phyloP scores from a whole-genome alignment of 2,329 filamentous ascomycete species.

The Elsinoe batatas region DNA sequence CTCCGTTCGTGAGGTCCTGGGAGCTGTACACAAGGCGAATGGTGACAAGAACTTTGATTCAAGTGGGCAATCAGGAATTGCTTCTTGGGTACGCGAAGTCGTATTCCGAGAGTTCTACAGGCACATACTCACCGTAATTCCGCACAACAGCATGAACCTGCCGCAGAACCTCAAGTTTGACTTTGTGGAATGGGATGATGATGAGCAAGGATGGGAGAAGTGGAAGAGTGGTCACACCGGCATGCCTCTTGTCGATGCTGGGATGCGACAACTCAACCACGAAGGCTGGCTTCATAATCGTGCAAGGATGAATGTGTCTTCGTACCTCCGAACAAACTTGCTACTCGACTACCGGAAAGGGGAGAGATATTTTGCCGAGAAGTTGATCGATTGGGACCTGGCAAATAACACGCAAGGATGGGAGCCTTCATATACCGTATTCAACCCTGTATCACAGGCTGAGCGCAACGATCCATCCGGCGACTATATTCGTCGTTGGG shows the following conservation, averaged over 20 bases:
- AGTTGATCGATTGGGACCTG: conserved; percentile 40
- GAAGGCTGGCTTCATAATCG: conserved; percentile 46
- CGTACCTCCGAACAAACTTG: conserved; percentile 40
- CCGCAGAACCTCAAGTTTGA: conserved; percentile 45
- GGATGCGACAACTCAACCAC: conserved; percentile 41
- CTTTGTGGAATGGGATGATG: conserved; percentile 42
- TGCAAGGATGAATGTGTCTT: conserved; percentile 41
- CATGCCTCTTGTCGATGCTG: conserved; percentile 42
- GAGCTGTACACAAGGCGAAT: conserved; percentile 34
- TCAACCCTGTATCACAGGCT: conserved; percentile 34
- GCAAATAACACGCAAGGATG: conserved; percentile 43
- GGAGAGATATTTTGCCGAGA: conserved; percentile 43
- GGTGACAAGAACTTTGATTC: conserved; percentile 34
- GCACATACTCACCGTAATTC: conserved; percentile 37
- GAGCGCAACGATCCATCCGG: conserved; percentile 31
- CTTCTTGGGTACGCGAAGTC: conserved; percentile 42
- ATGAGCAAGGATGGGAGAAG: conserved; percentile 40
- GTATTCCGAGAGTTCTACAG: conserved; percentile 44
- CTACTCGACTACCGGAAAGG: conserved; percentile 41
- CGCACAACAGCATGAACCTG: conserved; percentile 41
- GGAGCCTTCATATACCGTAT: conserved; percentile 43
- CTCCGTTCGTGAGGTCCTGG: conserved; percentile 37
- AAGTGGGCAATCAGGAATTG: conserved; percentile 27
- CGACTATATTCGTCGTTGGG: conserved; percentile 31
- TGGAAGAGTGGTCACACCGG: conserved; percentile 40